Conservation (phyloP, 2,329 filamentous ascomycete species). For the Tolypocladium ovalisporum region DNA sequence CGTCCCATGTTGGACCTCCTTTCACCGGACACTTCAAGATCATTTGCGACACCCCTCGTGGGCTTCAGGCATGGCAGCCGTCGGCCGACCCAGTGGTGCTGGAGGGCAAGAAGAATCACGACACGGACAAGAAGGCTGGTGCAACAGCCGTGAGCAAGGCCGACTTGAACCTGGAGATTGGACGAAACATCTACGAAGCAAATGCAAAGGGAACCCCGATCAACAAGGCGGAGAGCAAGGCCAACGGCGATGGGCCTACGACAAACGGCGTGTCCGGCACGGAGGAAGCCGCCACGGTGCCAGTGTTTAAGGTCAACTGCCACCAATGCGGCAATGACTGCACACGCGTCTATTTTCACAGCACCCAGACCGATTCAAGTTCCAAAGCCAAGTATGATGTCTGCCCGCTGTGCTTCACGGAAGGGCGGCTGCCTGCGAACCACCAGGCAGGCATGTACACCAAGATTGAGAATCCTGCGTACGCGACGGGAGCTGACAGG, state of each 20-base stretch:
- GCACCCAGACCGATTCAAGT: conserved; percentile 43
- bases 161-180: conserved; percentile 84
- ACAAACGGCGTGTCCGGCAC: conserved; percentile 52
- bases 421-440: conserved; percentile 71
- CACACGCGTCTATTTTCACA: conserved; percentile 52
- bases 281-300: conserved; percentile 53
- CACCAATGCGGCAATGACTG: conserved; percentile 90
- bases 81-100: conserved; percentile 60
- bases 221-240: conserved; percentile 57
- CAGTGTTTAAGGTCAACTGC: conserved; percentile 67
- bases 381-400: conserved; percentile 71
- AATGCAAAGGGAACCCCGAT: conserved; percentile 69
- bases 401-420: conserved; percentile 82
- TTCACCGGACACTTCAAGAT: conserved; percentile 97
- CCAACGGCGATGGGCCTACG: conserved; percentile 61
- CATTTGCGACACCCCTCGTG: conserved; percentile 88
- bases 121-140: conserved; percentile 65
- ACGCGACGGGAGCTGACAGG: conserved; percentile 66
- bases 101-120: conserved; percentile 47
- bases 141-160: conserved; percentile 58
- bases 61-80: conserved; percentile 90
- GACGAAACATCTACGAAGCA: conserved; percentile 90
- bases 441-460: conserved; percentile 73
- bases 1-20: conserved; percentile 88
- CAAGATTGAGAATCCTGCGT: conserved; percentile 80